Base-by-base conservation (phyloP, 2,329 filamentous ascomycete species). In the Stagonosporopsis chrysanthemi region DNA sequence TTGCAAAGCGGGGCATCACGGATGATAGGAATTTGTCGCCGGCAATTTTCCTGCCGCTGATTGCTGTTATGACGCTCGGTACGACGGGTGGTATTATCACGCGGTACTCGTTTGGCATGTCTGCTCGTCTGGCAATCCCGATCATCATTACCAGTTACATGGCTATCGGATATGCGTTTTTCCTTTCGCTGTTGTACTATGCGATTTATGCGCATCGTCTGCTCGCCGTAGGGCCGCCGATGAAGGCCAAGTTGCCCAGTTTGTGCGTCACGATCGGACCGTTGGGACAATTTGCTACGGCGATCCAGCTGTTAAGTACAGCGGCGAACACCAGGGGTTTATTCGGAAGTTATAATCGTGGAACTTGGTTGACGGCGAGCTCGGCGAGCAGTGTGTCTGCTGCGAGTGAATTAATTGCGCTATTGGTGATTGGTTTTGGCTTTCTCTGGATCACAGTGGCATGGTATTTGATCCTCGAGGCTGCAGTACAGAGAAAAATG, bases 201-300 rank as follows among this genome's bases (percentile, higher is more conserved):
- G 42, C 60, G 4, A 60, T 60, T 14, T 58, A 61, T 26, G 29
- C 51, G 6, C 61, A 64, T 29, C 61, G 58, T 15, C 33, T 66
- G 9, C 47, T 65, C n/a, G 61, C 63, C n/a, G 59, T 62, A 2
- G 61, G 60, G 1, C 42, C 59, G n/a, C 61, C 63, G 1, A 40
- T 41, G 46, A 54, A 53, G 24, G 53, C 49, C 2, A 61, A 64
- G 19, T 15, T 63, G 28, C 61, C 61, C 2, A 51, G 53, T 38
- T 23, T 67, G 28, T 51, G 56, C 23, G 52, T 65, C 15, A 59
- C 59, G 3, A 44, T 65, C 17, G 63, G 63, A 1, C 61, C 63
- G 6, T 39, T 61, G n/a, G 63, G 62, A n/a, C 63, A 66, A 23
- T 64, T 66, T 29, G 62, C 62, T 7, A 64, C 61, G 12, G 57